Evolutionary conservation across 331 rosid genomes (phyloP).

Genomic region (Erythrophleum ivorense): DNA sequence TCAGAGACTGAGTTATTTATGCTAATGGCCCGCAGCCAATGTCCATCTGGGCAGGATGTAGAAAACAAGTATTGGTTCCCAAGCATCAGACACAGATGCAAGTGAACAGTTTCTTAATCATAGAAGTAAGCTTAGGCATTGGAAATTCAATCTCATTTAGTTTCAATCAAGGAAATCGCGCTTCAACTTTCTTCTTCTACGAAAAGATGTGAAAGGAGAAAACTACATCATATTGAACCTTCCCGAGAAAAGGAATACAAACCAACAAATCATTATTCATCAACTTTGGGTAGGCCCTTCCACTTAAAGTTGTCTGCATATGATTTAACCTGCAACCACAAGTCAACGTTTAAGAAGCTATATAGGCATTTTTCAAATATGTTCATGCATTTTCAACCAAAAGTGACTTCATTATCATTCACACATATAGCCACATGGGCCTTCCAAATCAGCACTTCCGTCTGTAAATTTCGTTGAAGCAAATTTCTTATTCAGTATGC

Average conservation of each 20-base stretch:
- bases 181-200: slow-evolving; percentile 15
- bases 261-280: slow-evolving; percentile 42
- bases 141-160: slow-evolving; percentile 39
- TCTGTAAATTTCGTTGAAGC: background rate
- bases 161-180: slow-evolving; percentile 28
- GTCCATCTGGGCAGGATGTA: background rate
- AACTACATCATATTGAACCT: slow-evolving; percentile 34
- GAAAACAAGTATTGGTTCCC: background rate
- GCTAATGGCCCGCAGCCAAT: background rate
- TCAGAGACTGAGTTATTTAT: background rate
- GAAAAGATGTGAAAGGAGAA: slow-evolving; percentile 32
- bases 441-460: background rate
- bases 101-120: slow-evolving; percentile 1
- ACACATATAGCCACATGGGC: background rate
- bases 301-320: slow-evolving; percentile 81
- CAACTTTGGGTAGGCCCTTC: slow-evolving; percentile 60
- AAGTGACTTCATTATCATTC: background rate
- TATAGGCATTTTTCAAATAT: background rate
- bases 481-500: background rate
- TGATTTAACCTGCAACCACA: slow-evolving; percentile 55
- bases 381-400: background rate
- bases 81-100: background rate
- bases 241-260: slow-evolving; percentile 2
- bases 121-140: background rate
- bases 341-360: background rate